These are phyloP conservation scores for Glycine tomentella DNA, from an alignment of 306 rosid genomes.

Conservation along the genomic window DNA sequence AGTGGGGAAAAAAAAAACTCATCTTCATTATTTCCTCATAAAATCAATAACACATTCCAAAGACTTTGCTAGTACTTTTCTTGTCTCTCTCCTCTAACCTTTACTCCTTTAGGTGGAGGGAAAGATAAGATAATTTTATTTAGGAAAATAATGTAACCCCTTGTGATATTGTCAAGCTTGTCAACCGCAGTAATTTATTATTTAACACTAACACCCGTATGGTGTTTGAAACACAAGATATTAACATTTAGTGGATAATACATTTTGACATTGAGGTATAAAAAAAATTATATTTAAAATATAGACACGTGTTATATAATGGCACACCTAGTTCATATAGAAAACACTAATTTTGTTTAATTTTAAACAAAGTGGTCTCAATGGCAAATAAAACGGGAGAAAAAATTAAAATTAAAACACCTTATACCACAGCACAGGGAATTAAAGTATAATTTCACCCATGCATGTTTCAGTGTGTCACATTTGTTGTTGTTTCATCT, in stretches of 20 bases:
- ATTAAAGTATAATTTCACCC: too few species aligned
- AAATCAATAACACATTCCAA: not conserved
- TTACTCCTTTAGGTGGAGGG: not conserved
- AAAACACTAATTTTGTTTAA: not conserved
- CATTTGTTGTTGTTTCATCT: not conserved
- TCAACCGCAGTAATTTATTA: not conserved
- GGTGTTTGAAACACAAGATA: not conserved
- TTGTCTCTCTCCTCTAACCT: not conserved
- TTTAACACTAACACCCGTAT: not conserved
- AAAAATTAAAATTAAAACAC: not conserved
- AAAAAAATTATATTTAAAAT: not conserved
- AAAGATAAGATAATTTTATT: not conserved
- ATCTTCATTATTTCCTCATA: slow-evolving; percentile 21
- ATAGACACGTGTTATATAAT: not conserved
- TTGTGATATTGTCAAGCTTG: not conserved
- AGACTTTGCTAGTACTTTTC: not conserved
- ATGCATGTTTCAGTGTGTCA: too few species aligned
- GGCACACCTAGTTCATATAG: not conserved
- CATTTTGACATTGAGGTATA: not conserved
- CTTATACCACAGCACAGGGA: too few species aligned
- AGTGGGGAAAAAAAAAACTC: not conserved
- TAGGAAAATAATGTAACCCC: not conserved
- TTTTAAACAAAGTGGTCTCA: not conserved
- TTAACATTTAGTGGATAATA: not conserved
- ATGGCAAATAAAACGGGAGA: not conserved